Base-by-base conservation (phyloP, 2,329 filamentous ascomycete species). In the Trichoderma oligosporum region DNA sequence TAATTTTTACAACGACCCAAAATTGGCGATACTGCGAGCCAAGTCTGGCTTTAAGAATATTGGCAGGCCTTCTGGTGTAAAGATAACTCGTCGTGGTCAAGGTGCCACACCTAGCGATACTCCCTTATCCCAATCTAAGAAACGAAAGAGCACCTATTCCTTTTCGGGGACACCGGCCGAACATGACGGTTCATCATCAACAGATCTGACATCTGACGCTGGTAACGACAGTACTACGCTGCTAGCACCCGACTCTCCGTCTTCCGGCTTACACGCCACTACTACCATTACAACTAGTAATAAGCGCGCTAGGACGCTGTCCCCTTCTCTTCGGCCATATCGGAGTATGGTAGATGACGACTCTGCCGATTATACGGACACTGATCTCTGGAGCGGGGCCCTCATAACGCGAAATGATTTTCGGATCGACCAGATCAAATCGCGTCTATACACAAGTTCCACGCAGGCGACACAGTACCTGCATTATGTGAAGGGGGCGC, bases 31-130 rank as follows among this genome's bases (percentile, higher is more conserved):
- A 1, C 67, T 83, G 7, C 74, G 82, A 7, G 67, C 71, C 22
- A 79, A 80, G 68, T 77, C 79, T 58, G 82, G 82, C 0, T 82
- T 78, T 59, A 79, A 80, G 47, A 83, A 80, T 61, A 83, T 84
- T 6, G 82, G 82, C 7, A 73, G 82, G 0, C 82, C 82, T 0
- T 80, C 79, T 38, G 75, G 74, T 3, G 74, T 76, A 61, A 78
- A 74, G 60, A 70, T 72, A 18, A 48, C 57, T 8, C 64, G 64
- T 4, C 57, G 61, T 25, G 66, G 51, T 22, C 36, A 25, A 22
- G 58, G 62, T 11, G 67, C 65, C 42, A 62, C 63, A 4, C 60
- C 54, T 29, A 44, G 16, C 25, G 56, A 44, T 27, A 67, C 68
- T 1, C 64, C 67, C 1, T 65, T 65, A 49, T 60, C 62, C 16